Evolutionary conservation across 2,329 filamentous ascomycete species (phyloP), one percentile per base, ranked within the genome.

Genomic region (Paracoccidioides brasiliensis): DNA sequence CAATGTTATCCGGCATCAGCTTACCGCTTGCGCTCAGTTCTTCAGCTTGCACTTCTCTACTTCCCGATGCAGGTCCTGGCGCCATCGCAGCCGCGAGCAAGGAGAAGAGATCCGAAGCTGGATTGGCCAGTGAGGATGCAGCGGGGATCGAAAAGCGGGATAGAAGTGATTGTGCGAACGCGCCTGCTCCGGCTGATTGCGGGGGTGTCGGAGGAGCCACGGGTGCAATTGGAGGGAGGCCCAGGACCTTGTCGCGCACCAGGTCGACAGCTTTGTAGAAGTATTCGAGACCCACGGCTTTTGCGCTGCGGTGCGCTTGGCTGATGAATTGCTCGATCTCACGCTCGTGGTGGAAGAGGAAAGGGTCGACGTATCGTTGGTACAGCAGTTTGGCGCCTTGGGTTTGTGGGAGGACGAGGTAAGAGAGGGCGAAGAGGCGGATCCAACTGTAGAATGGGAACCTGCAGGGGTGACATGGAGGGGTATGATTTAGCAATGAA

Each of bases 341-440:
- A 45, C 78, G 71, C 72, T 97, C 93, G 70, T 98, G 91, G 58
- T 90, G 80, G 64, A 83, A 78, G 52, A 98, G 83, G 75, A 91
- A 95, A 0, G 91, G 91, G 70, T 95, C 85, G 58, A 97, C 78
- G 70, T 93, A 83, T 59, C 83, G 79, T 66, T 90, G 82, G 76
- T 97, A 98, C 60, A 97, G 77, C 64, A 86, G 74, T 58, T 86
- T 86, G 56, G 90, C 90, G 69, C 93, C 93, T 69, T 96, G 91
- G n/a, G 89, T 93, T 71, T 95, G 91, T 0, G 91, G 93, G n/a
- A 95, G 82, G 66, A 97, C 90, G 59, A 98, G 87, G 75, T 96
- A 98, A 62, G 93, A 82, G 67, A 96, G 83, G 72, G 93, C 85
- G 67, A 84, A 76, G 55, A 96, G 81, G 61, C 93, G 89, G 65